Evolutionary conservation across 2,329 filamentous ascomycete genomes (phyloP), one percentile per base, ranked within the genome.

Genomic region (Cyclaneusma minus): DNA sequence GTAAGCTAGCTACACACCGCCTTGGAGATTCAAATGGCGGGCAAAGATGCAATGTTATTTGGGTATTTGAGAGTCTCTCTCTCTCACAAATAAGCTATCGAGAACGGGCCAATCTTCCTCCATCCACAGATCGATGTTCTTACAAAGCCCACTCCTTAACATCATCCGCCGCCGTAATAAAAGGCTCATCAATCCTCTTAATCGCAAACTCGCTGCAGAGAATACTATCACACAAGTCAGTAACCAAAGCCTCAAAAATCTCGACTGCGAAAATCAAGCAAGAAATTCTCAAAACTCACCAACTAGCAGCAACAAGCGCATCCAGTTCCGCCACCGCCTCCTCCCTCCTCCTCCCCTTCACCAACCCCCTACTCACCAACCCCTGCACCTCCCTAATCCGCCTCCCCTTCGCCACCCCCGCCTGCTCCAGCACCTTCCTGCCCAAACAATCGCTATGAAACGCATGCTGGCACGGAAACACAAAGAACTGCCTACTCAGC

Each of bases 381-480:
- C 69, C 64, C 56, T 95, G 85, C 38, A 93, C 57, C 51, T 94
- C 84, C 33, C 70, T 68, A 39, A 98, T 94, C 38, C 80, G 64
- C 48, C 75, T 75, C 10, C 76, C 72, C 52, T 77, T 81, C 11
- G 71, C 76, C 27, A 75, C 60, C 0, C 83, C 82, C 2, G 77
- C 74, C 37, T 83, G 75, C 49, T 87, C 80, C 28, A 94, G 64
- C 1, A 95, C 83, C 45, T 78, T 79, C 42, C 71, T 75, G 0
- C 83, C 87, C 25, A 98, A 55, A 49, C 89, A 98, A 48, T 98
- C 89, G 21, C 81, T 87, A 51, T 98, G 89, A 45, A 98, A 98
- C 3, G 85, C 81, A 52, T 98, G 89, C 57, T 98, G 89, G 51
- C 89, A 98, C 0, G 89, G 89, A 39, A 98, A 98, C 11, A 98